phyloP scores from a whole-genome alignment of 768 basidiomycete species.

The Cantharellus anzutake region DNA sequence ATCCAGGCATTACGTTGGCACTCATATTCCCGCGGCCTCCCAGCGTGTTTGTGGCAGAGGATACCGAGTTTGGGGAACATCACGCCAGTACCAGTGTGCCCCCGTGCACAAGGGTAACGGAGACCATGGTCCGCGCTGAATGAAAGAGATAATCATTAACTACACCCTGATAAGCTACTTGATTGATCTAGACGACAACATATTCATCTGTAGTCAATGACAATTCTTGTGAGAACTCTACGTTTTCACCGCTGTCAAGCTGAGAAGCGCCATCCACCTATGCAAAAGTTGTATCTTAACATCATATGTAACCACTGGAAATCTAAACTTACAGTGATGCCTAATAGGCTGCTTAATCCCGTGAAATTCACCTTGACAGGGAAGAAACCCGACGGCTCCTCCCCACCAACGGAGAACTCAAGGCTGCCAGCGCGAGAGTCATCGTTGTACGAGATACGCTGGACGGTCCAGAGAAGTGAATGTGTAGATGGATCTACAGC shows the following conservation, averaged over 20 bases:
- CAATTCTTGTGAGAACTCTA: constrained; percentile 34
- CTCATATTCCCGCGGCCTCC: too few relatives aligned
- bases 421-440: constrained; percentile 60
- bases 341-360: constrained; percentile 61
- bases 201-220: constrained; percentile 32
- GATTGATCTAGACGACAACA: constrained; percentile 20
- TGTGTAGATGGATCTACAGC: constrained; percentile 61
- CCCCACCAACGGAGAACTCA: constrained; percentile 76
- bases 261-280: constrained; percentile 30
- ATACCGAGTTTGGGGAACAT: too few relatives aligned
- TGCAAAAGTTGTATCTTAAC: constrained; percentile 12
- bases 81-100: too few relatives aligned
- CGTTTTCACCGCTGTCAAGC: constrained; percentile 29
- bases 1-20: too few relatives aligned
- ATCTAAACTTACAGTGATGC: constrained; percentile 35
- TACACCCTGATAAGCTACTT: too few relatives aligned
- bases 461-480: constrained; percentile 71
- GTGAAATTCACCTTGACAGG: constrained; percentile 74
- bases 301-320: neutral
- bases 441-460: constrained; percentile 40
- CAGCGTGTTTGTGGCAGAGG: too few relatives aligned
- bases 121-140: too few relatives aligned
- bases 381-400: constrained; percentile 76
- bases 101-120: too few relatives aligned
- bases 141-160: too few relatives aligned